A percentile compares a stretch with the other conserved stretches of the same genome.
Conservation (phyloP, 2,329 filamentous ascomycete species). For the Fonsecaea erecta region DNA sequence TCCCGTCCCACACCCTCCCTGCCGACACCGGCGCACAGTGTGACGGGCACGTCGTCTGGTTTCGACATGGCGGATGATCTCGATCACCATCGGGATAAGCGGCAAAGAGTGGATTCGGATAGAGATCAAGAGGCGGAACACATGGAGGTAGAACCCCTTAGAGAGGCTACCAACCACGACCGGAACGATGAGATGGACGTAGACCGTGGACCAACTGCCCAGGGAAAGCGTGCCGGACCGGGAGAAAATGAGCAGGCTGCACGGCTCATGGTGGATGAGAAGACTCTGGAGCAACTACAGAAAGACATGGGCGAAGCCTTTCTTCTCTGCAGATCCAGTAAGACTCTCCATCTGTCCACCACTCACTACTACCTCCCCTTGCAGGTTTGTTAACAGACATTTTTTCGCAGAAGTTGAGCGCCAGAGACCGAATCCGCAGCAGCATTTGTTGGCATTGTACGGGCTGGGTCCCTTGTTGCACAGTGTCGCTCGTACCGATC, state of each 20-base stretch:
- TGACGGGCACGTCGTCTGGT: constrained; percentile 44
- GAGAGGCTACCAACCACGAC: constrained; percentile 35
- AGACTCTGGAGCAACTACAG: constrained; percentile 50
- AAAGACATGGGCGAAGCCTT: constrained; percentile 53
- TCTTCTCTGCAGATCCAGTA: constrained; percentile 57
- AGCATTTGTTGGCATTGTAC: constrained; percentile 65
- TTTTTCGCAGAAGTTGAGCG: constrained; percentile 50
- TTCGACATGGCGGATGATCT: constrained; percentile 44
- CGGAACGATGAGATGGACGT: constrained; percentile 31
- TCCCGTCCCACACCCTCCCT: constrained; percentile 48
- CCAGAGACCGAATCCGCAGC: constrained; percentile 60
- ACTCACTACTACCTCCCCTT: constrained; percentile 38
- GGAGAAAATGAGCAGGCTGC: neutral
- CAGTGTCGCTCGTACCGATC: constrained; percentile 64
- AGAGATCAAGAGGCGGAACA: constrained; percentile 22
- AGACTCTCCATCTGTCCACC: constrained; percentile 51
- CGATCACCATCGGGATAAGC: constrained; percentile 37
- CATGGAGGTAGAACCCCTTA: constrained; percentile 31
- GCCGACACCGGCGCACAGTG: constrained; percentile 53
- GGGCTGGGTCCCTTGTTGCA: constrained; percentile 60
- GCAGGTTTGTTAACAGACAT: constrained; percentile 49
- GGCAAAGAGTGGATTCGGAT: constrained; percentile 29
- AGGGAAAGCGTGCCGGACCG: constrained; percentile 5
- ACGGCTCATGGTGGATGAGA: constrained; percentile 32
- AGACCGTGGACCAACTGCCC: constrained; percentile 4